These are phyloP conservation scores for Rhizophora mangle DNA, from an alignment of 345 rosid genomes.

Conservation along the genomic window DNA sequence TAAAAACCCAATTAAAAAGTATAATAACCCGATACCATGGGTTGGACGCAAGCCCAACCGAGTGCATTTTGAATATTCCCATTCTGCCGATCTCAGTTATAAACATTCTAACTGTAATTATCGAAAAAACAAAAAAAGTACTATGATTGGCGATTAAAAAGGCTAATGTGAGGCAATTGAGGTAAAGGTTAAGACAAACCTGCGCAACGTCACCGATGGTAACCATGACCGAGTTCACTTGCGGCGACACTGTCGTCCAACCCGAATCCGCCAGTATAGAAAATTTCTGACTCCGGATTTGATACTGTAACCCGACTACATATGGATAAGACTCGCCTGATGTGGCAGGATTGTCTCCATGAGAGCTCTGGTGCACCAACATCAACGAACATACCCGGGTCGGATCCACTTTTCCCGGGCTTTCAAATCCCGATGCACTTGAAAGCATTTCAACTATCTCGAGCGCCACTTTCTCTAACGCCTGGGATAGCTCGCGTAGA, in stretches of 20 bases:
- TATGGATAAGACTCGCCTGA: conserved; percentile 70
- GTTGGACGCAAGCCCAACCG: too few relatives aligned
- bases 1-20: too few relatives aligned
- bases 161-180: neutral
- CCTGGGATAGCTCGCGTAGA: conserved; percentile 40
- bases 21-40: too few relatives aligned
- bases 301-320: conserved; percentile 62
- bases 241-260: conserved; percentile 47
- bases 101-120: too few relatives aligned
- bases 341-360: conserved; percentile 28
- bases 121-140: too few relatives aligned
- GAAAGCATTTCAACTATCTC: conserved; percentile 46
- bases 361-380: conserved; percentile 44
- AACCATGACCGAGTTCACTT: conserved; percentile 61
- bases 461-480: conserved; percentile 53
- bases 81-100: too few relatives aligned
- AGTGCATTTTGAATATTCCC: too few relatives aligned
- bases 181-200: conserved; percentile 25
- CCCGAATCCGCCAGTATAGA: conserved; percentile 54
- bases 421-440: conserved; percentile 43
- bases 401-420: conserved; percentile 48
- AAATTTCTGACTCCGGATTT: conserved; percentile 45
- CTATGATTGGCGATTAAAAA: neutral
- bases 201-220: conserved; percentile 74
- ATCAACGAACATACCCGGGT: conserved; percentile 45